Conservation (phyloP, 768 basidiomycete genomes). For the Podaxis sp. region DNA sequence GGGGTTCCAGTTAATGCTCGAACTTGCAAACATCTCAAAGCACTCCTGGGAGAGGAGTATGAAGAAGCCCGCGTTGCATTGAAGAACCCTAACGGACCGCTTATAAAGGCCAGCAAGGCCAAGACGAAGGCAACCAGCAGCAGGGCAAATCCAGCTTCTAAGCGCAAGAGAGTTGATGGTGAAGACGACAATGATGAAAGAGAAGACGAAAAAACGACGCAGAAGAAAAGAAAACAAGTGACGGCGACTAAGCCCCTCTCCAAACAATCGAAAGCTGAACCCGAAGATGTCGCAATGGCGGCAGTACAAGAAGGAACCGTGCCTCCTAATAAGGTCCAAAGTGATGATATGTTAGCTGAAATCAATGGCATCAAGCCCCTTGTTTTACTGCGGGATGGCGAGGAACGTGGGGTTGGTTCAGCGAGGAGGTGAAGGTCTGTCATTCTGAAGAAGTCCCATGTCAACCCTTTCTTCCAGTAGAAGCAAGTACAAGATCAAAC, state of each 20-base stretch:
- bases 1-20: conserved; percentile 45
- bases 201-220: conserved; percentile 9
- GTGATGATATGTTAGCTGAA: conserved; percentile 8
- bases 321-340: neutral
- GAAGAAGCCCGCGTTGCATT: conserved; percentile 43
- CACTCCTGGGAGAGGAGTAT: conserved; percentile 46
- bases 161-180: conserved; percentile 9
- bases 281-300: neutral
- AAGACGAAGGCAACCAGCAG: conserved; percentile 11
- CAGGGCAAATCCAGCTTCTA: conserved; percentile 2
- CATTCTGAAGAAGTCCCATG: neutral
- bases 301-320: neutral
- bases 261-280: neutral
- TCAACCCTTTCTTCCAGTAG: conserved; percentile 22
- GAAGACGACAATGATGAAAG: neutral
- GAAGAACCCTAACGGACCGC: conserved; percentile 38
- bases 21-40: conserved; percentile 47
- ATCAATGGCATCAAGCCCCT: conserved; percentile 55
- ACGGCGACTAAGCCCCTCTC: neutral
- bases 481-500: conserved; percentile 35
- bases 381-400: conserved; percentile 44
- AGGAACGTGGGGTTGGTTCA: conserved; percentile 46
- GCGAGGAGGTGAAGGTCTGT: conserved; percentile 31
- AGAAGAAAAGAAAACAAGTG: conserved; percentile 3
- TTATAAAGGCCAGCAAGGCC: conserved; percentile 13